Base-by-base conservation (phyloP, 192 early-diverging fungal genomes). In the Coemansia sp. region DNA sequence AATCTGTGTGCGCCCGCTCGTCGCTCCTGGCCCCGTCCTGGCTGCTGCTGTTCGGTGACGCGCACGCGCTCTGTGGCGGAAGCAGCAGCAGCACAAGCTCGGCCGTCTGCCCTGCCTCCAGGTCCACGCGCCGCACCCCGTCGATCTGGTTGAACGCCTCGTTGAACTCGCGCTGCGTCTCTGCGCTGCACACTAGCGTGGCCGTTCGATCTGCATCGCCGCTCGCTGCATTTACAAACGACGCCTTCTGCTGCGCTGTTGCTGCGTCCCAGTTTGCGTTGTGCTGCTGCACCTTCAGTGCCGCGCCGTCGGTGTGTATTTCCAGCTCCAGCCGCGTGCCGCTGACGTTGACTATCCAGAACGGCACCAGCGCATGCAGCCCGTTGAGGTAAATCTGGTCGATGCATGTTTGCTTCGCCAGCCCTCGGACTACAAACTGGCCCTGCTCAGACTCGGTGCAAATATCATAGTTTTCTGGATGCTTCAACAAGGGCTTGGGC, bases 141-240 rank as follows among this genome's bases (percentile, higher is more conserved):
- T 92, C 91, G 38, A 97, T 90, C 73, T 89, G 91, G 74, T 99
- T 99, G 76, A 97, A 96, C 0, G 96, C 85, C 68, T 97, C 93
- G 67, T 96, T 95, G 68, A 92, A 98, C 45, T 76, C 71, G 45
- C 61, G 72, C 52, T 70, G 80, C 4, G 61, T 60, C 20, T 40
- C 59, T 10, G 80, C 56, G 48, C 60, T 77, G 30, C 80, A 77
- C 31, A 55, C 58, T 63, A 77, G 49, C 6, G 66, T 62, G 29
- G 64, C 62, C 54, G 76, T 22, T 10, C 4, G 16, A 40, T 7
- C 38, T 10, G 33, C 31, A 7, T 32, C 31, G 1, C 42, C 18
- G 12, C 33, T 20, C 28, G 50, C 59, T 3, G 69, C 64, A 22
- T 65, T 55, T 32, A 76, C 68, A 36, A 77, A 82, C 36, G 64